phyloP scores from a whole-genome alignment of 352 stramenopile species.

The Pythium phragmiticola region DNA sequence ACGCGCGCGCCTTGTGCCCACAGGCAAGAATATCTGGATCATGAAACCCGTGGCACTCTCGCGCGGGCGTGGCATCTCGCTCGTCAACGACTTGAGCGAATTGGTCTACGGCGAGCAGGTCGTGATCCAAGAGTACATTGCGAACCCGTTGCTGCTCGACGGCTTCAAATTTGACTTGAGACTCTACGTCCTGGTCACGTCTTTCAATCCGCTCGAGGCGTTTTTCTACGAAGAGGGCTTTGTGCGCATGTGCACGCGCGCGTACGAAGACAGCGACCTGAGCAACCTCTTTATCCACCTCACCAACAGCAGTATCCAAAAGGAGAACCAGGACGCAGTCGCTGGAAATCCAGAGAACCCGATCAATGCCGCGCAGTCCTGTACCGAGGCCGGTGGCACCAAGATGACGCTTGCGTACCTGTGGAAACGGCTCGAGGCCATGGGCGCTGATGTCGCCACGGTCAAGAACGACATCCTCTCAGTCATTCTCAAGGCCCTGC shows the following conservation, averaged over 20 bases:
- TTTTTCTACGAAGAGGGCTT: slow-evolving; percentile 95
- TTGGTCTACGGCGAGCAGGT: slow-evolving; percentile 88
- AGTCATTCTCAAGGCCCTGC: slow-evolving; percentile 87
- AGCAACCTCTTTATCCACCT: slow-evolving; percentile 91
- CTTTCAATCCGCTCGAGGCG: slow-evolving; percentile 90
- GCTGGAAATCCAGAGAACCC: slow-evolving; percentile 43
- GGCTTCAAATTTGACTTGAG: slow-evolving; percentile 92
- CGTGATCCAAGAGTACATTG: slow-evolving; percentile 91
- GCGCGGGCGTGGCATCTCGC: slow-evolving; percentile 90
- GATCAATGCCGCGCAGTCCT: slow-evolving; percentile 32
- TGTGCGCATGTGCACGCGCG: slow-evolving; percentile 85
- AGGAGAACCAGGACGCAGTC: slow-evolving; percentile 67
- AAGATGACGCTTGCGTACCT: slow-evolving; percentile 84
- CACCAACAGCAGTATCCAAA: slow-evolving; percentile 95
- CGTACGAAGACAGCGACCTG: slow-evolving; percentile 75
- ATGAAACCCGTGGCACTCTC: slow-evolving; percentile 92
- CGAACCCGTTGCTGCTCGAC: slow-evolving; percentile 83
- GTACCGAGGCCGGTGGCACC: slow-evolving; percentile 59
- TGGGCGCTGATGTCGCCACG: slow-evolving; percentile 61
- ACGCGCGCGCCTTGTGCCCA: slow-evolving; percentile 28
- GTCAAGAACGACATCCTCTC: slow-evolving; percentile 72
- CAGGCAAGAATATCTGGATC: slow-evolving; percentile 91
- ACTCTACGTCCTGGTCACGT: slow-evolving; percentile 94
- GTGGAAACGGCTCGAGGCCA: slow-evolving; percentile 62
- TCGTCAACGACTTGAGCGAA: slow-evolving; percentile 86